Conservation (phyloP, 306 rosid genomes). For the Mimosa pudica region DNA sequence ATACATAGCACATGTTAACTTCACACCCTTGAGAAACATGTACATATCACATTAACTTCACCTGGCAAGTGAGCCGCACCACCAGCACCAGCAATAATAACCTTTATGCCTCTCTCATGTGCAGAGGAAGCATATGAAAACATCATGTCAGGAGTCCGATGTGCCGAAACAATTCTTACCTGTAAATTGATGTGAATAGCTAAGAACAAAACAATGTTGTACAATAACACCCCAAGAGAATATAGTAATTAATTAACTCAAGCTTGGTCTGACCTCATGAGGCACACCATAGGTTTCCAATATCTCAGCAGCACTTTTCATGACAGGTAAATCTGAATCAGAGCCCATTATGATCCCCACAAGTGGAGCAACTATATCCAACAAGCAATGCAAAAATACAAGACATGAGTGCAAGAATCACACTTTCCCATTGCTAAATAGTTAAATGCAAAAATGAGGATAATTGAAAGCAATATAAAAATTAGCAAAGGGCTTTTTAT, state of each 20-base stretch:
- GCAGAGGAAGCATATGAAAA: conserved; percentile 73
- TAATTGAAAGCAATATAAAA: conserved; percentile 7
- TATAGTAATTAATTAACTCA: not conserved
- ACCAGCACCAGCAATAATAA: conserved; percentile 96
- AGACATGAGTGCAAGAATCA: conserved; percentile 13
- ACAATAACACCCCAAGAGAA: not conserved
- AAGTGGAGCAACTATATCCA: conserved; percentile 55
- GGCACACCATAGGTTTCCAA: conserved; percentile 70
- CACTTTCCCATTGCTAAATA: not conserved
- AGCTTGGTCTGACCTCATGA: conserved; percentile 58
- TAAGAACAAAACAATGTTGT: conserved; percentile 22
- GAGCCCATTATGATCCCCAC: conserved; percentile 97
- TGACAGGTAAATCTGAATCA: conserved; percentile 90
- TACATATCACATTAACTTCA: conserved; percentile 31
- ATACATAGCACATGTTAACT: conserved; percentile 28
- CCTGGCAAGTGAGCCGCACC: conserved; percentile 97
- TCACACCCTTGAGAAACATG: conserved; percentile 29
- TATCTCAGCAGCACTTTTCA: conserved; percentile 87
- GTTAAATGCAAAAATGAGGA: conserved; percentile 9
- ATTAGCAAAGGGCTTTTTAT: not conserved
- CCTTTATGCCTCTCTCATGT: conserved; percentile 65
- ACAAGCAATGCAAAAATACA: conserved; percentile 26
- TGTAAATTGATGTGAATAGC: conserved; percentile 35
- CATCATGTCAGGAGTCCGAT: conserved; percentile 85
- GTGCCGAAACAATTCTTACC: conserved; percentile 93